Evolutionary conservation across 1,284 basidiomycete species (phyloP), one percentile per base, ranked within the genome.

Genomic region (Austroboletus novae-zelandiae): DNA sequence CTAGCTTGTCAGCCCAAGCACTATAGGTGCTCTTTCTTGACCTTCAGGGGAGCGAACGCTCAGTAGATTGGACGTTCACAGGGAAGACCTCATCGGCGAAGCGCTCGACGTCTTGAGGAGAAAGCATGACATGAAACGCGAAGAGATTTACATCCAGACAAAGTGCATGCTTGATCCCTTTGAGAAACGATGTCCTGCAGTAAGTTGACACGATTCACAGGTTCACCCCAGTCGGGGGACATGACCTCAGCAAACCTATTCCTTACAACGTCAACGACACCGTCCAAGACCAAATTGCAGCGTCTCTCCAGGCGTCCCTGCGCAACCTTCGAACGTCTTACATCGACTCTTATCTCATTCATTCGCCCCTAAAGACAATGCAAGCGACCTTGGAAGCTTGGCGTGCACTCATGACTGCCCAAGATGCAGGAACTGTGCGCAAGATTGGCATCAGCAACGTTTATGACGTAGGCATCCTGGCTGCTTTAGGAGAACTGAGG

Each of bases 11-110:
- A 92, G 60, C 79, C 76, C 7, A 84, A 89, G 64, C 86, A 89
- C 61, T 90, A 90, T 59, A 77, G 80, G 87, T 85, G 57, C 47
- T 69, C 13, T 17, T 45, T 29, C 23, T 47, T 18, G 18, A 2
- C 47, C 13, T 17, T 3, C 39, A 14, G 9, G 15, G 14, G 35
- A 20, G 1, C n/a, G 32, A 18, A 30, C 23, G 31, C 35, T 43
- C 14, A 48, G 27, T 9, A 20, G n/a, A 9, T 36, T 6, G 36
- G 14, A 18, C 18, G 40, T 14, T 31, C 23, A 49, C 53, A 90
- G 90, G 45, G 89, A 92, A 62, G 84, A 89, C 57, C 76, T 90
- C 0, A 88, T 91, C 6, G 90, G 91, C 5, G 76, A 81, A 50
- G 90, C 86, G 0, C 70, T 93, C 2, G 65, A 74, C 37, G 71